Percentiles rank a stretch among this genome's conserved stretches.
phyloP scores from a whole-genome alignment of 352 stramenopile species.

The Phytophthora uliginosa region DNA sequence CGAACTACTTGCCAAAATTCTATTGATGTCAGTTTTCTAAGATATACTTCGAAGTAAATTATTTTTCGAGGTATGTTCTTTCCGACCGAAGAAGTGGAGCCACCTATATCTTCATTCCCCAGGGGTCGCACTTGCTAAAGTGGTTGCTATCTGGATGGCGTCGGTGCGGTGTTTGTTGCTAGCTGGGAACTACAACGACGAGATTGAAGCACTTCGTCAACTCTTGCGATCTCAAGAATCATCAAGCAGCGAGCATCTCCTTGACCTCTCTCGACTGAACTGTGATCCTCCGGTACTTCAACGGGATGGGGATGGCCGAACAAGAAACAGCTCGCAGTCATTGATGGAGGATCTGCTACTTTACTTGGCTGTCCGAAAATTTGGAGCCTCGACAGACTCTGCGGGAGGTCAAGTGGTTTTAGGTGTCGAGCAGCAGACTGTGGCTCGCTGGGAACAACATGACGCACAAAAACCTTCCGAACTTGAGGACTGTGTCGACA shows the following conservation, averaged over 20 bases:
- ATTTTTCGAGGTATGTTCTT: not conserved
- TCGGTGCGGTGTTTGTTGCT: conserved; percentile 26
- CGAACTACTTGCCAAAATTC: too few species aligned
- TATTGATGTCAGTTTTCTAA: not conserved
- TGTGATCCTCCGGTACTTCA: conserved; percentile 21
- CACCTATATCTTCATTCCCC: not conserved
- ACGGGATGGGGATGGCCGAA: conserved; percentile 3
- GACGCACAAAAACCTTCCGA: conserved; percentile 11
- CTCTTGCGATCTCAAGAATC: conserved; percentile 12
- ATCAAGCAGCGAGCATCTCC: not conserved
- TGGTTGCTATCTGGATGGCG: conserved; percentile 10
- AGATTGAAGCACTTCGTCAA: conserved; percentile 21
- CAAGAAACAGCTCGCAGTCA: conserved; percentile 27
- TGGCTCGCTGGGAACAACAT: conserved; percentile 15
- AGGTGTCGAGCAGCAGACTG: conserved; percentile 1
- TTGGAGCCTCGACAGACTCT: conserved; percentile 6
- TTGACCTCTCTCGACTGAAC: conserved; percentile 19
- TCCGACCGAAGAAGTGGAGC: too few species aligned
- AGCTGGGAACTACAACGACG: conserved; percentile 8
- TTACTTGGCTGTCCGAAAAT: conserved; percentile 34
- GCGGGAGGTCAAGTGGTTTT: conserved; percentile 19
- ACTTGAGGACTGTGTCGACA: conserved; percentile 10
- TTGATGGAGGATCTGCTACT: conserved; percentile 46
- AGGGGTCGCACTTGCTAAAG: conserved; percentile 11
- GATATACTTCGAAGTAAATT: not conserved